Percentiles rank a stretch among this genome's conserved stretches.
Conservation (phyloP, 306 rosid genomes). For the Lathyrus aphaca region DNA sequence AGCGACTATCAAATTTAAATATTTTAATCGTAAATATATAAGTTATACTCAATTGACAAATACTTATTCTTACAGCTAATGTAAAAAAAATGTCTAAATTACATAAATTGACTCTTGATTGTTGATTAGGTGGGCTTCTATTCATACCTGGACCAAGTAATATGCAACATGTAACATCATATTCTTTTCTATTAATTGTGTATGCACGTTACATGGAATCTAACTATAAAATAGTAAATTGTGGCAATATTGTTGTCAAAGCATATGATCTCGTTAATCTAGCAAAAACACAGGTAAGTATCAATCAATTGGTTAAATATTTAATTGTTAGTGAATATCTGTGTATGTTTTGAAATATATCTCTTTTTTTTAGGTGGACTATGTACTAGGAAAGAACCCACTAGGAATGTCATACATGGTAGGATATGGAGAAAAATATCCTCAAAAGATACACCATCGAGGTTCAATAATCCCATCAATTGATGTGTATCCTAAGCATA, state of each 20-base stretch:
- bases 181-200: slow-evolving; percentile 50
- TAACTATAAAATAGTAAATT: slow-evolving; percentile 4
- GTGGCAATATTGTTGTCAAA: slow-evolving; percentile 31
- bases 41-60: no score
- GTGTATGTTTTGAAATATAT: no score
- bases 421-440: slow-evolving; percentile 52
- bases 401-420: slow-evolving; percentile 66
- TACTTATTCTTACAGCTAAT: neutral
- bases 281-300: slow-evolving; percentile 42
- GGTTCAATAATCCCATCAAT: slow-evolving; percentile 50
- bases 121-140: slow-evolving; percentile 52
- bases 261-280: slow-evolving; percentile 35
- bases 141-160: slow-evolving; percentile 47
- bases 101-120: neutral
- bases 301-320: neutral
- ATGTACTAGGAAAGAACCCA: slow-evolving; percentile 62
- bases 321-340: no score
- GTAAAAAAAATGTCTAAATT: neutral
- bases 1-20: no score
- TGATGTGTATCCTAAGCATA: slow-evolving; percentile 3
- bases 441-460: slow-evolving; percentile 54
- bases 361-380: slow-evolving; percentile 41
- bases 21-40: no score
- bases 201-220: slow-evolving; percentile 41
- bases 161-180: slow-evolving; percentile 43